Base-by-base conservation (phyloP, 257 asterid species). In the Haberlea rhodopensis region DNA sequence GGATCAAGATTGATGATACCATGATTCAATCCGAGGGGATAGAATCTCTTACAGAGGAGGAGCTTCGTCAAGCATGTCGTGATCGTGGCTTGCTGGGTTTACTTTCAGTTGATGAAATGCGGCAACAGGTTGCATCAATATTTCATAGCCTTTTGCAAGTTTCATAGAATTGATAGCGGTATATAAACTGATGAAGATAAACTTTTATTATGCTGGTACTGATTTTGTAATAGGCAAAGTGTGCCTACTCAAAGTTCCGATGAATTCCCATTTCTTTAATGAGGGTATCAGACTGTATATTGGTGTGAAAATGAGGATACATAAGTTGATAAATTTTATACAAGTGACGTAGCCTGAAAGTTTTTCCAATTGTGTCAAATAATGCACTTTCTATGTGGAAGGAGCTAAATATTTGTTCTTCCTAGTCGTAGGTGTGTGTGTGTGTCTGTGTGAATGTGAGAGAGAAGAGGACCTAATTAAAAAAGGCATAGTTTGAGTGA, bases 21-120 rank as follows among this genome's bases (percentile, higher is more conserved):
- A 77, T 90, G 89, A 94, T 94, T 79, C 91, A 84, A 78, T 84
- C 88, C 9, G 99, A 94, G 81, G 99, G 99, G 64, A 75, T 94
- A 63, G 95, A 86, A 24, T 81, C 97, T 68, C 94, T 94, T 71
- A 84, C 96, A 16, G 97, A 94, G 75, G 95, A 89, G 71, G 99
- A 94, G 82, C 96, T 94, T 32, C 96, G 97, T 73, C 95, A 94
- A 78, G 97, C 91, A 68, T 89, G 99, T 62, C 82, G 96, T 65
- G 97, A 89, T 72, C 96, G 99, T 57, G 99, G 99, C 68, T 80
- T 94, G 78, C 90, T 94, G 62, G 96, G 94, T 66, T 84, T 85
- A 68, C 81, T 82, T 79, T 90, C 97, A 31, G 91, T 76, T 55
- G 97, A 90, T 59, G 99, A 94, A 64, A 90, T 94, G 99, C 87